These are phyloP conservation scores for Dipteronia dyeriana DNA, from an alignment of 345 rosid species.

Conservation along the genomic window DNA sequence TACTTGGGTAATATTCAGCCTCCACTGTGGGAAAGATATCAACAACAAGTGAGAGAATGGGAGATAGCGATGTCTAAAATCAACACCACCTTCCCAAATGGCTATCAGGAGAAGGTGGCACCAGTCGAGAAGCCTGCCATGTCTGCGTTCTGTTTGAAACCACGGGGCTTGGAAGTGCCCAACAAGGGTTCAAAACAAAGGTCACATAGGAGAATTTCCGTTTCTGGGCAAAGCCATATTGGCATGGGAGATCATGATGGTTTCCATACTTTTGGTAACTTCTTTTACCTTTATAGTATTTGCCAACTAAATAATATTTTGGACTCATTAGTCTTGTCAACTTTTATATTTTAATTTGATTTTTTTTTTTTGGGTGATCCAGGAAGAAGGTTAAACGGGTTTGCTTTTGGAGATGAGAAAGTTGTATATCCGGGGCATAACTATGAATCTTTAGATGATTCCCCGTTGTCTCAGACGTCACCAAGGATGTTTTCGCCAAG, in stretches of 20 bases:
- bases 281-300: slow-evolving; percentile 21
- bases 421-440: slow-evolving; percentile 43
- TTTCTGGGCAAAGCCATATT: slow-evolving; percentile 53
- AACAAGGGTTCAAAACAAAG: slow-evolving; percentile 89
- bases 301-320: neutral
- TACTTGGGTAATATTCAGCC: slow-evolving; percentile 52
- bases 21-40: slow-evolving; percentile 91
- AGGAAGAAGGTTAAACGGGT: slow-evolving; percentile 80
- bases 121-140: slow-evolving; percentile 72
- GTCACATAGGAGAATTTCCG: slow-evolving; percentile 70
- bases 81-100: slow-evolving; percentile 40
- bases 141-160: slow-evolving; percentile 98
- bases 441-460: slow-evolving; percentile 63
- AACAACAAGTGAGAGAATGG: slow-evolving; percentile 77
- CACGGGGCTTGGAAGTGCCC: slow-evolving; percentile 90
- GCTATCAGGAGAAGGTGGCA: slow-evolving; percentile 51
- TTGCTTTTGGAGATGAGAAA: slow-evolving; percentile 72
- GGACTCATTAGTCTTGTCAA: neutral
- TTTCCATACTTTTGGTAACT: slow-evolving; percentile 49
- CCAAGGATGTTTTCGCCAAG: slow-evolving; percentile 52
- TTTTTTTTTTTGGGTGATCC: slow-evolving; percentile 28
- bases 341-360: slow-evolving; percentile 11
- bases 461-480: slow-evolving; percentile 48
- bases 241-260: slow-evolving; percentile 58
- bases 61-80: slow-evolving; percentile 60